Evolutionary conservation across 2,329 filamentous ascomycete genomes (phyloP), one percentile per base, ranked within the genome.

Genomic region (Nothophaeocryptopus gaeumannii): DNA sequence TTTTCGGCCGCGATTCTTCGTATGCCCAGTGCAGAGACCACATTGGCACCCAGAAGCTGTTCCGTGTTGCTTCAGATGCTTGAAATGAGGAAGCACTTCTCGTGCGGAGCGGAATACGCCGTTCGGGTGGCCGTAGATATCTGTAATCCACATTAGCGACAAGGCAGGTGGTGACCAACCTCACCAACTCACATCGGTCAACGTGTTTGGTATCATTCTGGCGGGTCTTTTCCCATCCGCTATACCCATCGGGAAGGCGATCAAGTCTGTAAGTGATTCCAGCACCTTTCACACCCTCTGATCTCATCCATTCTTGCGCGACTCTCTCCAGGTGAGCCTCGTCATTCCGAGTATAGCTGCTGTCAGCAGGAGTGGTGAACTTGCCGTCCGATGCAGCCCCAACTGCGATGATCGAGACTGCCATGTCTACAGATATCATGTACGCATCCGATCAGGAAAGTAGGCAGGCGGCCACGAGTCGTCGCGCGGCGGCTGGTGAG

Each of bases 41-140:
- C 81, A 84, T 2, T 62, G 54, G 51, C 81, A 84, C 0, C 70
- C 67, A 2, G 68, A 65, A 5, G 61, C 64, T 36, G 65, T 63
- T 0, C 70, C 71, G 2, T 58, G 70, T 11, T 74, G 71, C 74
- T 83, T 81, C 16, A 84, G 61, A 61, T 75, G 72, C 43, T 73
- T 67, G 61, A 84, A 83, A 52, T 85, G 82, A 0, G 76, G 74
- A 41, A 74, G 79, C 56, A 82, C 82, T 3, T 75, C 67, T 14
- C 72, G 72, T 0, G 76, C 72, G 0, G 81, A 84, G 39, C 80
- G 74, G 48, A 78, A 84, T 40, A 68, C 67, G 7, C 74, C 73
- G 7, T 66, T 64, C 0, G 78, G 79, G 61, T 84, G 80, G 0
- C 82, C 82, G 47, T 72, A 83, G 0, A 84, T 66, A 47, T 78